Conservation (phyloP, 495 filamentous ascomycete genomes). For the Peziza echinospora region DNA sequence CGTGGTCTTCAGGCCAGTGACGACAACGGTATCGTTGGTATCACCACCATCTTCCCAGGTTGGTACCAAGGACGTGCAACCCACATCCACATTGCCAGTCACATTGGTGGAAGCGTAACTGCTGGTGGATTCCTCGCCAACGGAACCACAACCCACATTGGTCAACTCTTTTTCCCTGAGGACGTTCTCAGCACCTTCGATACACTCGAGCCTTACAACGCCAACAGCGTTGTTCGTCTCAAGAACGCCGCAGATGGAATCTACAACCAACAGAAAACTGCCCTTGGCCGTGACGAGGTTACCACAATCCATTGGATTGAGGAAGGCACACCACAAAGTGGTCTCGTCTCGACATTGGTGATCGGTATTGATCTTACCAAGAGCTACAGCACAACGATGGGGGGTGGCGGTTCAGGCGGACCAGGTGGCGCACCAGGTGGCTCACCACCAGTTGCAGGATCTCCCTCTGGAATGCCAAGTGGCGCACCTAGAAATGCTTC, state of each 20-base stretch:
- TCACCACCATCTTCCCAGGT: conserved; percentile 38
- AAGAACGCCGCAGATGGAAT: background rate
- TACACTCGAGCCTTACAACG: conserved; percentile 6
- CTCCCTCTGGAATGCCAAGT: too few relatives aligned
- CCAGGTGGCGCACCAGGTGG: background rate
- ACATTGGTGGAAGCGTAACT: conserved; percentile 26
- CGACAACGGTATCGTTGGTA: conserved; percentile 32
- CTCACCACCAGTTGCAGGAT: too few relatives aligned
- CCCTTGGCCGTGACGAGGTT: background rate
- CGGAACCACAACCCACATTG: conserved; percentile 32
- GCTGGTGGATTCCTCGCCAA: conserved; percentile 31
- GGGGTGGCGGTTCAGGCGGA: background rate
- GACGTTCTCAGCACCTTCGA: conserved; percentile 34
- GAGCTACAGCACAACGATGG: background rate
- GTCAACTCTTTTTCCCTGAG: conserved; percentile 45
- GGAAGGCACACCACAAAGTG: background rate
- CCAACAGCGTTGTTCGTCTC: conserved; percentile 2
- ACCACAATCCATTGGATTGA: background rate
- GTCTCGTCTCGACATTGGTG: background rate
- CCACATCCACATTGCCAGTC: conserved; percentile 34
- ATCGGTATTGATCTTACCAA: background rate
- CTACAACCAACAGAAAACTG: background rate
- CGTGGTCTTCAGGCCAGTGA: conserved; percentile 32
- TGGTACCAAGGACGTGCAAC: conserved; percentile 38
- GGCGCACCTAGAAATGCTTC: too few relatives aligned